Evolutionary conservation across 2,329 filamentous ascomycete species (phyloP).

Genomic region (Didymella segeticola): DNA sequence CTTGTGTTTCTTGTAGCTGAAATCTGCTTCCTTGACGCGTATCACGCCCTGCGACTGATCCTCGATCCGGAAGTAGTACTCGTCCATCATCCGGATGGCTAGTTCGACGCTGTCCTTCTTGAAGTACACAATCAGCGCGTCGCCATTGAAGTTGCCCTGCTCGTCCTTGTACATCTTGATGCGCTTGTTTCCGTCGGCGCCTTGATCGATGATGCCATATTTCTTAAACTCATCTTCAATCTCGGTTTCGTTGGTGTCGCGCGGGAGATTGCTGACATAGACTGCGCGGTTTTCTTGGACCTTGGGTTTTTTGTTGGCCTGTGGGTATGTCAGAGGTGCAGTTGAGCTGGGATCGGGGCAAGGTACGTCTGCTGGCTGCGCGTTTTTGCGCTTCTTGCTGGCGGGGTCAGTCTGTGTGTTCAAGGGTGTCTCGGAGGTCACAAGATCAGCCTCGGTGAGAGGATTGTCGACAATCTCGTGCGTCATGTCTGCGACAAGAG

Average conservation of each 20-base stretch:
- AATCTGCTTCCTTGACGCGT: conserved; percentile 82
- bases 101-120: conserved; percentile 90
- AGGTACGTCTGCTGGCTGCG: conserved; percentile 28
- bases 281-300: conserved; percentile 79
- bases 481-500: conserved; percentile 14
- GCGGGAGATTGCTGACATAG: conserved; percentile 87
- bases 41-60: conserved; percentile 61
- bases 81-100: conserved; percentile 81
- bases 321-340: conserved; percentile 29
- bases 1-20: conserved; percentile 88
- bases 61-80: conserved; percentile 78
- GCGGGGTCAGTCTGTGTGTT: conserved; percentile 9
- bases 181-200: conserved; percentile 83
- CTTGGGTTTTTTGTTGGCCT: conserved; percentile 40
- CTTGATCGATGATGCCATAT: conserved; percentile 91
- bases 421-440: conserved; percentile 9
- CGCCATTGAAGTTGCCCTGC: conserved; percentile 86
- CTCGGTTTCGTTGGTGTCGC: conserved; percentile 79
- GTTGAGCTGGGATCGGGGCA: background rate
- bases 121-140: conserved; percentile 93
- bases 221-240: conserved; percentile 85
- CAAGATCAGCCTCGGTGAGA: conserved; percentile 21
- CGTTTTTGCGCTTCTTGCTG: conserved; percentile 37
- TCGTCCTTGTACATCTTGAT: conserved; percentile 93
- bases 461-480: conserved; percentile 24